phyloP scores from a whole-genome alignment of 2,329 filamentous ascomycete genomes.

The Neospermospora avenae region DNA sequence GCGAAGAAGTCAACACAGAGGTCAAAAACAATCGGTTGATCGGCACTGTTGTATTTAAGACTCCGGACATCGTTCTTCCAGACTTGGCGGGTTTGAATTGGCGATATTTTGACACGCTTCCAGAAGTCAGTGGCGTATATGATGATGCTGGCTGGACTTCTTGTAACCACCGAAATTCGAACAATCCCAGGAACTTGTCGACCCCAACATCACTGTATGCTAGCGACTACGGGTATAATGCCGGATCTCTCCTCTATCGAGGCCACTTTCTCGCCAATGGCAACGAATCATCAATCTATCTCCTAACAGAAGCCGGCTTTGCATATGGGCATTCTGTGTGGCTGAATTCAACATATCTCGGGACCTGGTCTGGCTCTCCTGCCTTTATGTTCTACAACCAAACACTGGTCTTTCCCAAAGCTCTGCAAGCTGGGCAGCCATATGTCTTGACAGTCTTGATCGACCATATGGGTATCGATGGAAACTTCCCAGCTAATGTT shows the following conservation, averaged over 20 bases:
- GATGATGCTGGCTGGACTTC: constrained; percentile 41
- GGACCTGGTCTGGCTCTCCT: constrained; percentile 53
- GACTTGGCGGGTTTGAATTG: constrained; percentile 25
- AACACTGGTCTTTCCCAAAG: no score
- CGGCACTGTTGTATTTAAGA: constrained; percentile 35
- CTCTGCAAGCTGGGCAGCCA: constrained; percentile 44
- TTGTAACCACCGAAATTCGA: constrained; percentile 41
- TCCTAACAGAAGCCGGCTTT: no score
- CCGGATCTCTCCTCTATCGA: constrained; percentile 44
- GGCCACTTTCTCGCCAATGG: constrained; percentile 41
- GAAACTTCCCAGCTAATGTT: constrained; percentile 46
- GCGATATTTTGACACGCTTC: constrained; percentile 43
- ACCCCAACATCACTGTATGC: constrained; percentile 45
- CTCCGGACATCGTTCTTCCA: constrained; percentile 13
- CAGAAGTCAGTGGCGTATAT: constrained; percentile 40
- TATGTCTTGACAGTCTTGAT: constrained; percentile 53
- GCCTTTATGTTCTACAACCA: no score
- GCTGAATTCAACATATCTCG: constrained; percentile 54
- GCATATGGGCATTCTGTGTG: constrained; percentile 28
- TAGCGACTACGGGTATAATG: constrained; percentile 45
- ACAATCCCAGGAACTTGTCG: constrained; percentile 40
- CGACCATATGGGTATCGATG: constrained; percentile 59
- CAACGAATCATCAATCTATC: no score
- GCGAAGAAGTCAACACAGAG: constrained; percentile 37
- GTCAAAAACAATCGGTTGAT: constrained; percentile 41